Percentiles rank a stretch among this genome's conserved stretches.
phyloP scores from a whole-genome alignment of 257 asterid genomes.

The Solanum etuberosum region DNA sequence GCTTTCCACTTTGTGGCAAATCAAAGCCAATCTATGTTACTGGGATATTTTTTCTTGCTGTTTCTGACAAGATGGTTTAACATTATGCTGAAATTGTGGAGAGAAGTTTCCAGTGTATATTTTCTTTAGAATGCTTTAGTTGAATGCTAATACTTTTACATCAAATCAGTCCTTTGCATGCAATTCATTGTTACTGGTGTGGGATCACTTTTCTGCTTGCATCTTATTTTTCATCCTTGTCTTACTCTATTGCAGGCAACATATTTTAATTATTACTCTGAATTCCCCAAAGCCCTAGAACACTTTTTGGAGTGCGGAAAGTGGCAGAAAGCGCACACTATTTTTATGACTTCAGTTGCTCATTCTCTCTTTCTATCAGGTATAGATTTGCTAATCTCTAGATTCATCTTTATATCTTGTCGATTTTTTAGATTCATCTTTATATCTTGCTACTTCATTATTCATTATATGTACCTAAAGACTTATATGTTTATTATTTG shows the following conservation, averaged over 20 bases:
- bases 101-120: not conserved
- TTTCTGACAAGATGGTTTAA: not conserved
- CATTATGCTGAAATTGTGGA: not conserved
- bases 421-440: not conserved
- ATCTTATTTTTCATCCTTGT: constrained; percentile 15
- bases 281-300: constrained; percentile 63
- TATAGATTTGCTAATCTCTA: constrained; percentile 1
- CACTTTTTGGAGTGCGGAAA: constrained; percentile 75
- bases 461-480: not conserved
- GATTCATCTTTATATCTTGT: not conserved
- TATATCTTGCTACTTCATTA: not conserved
- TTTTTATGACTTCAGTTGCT: constrained; percentile 74
- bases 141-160: not conserved
- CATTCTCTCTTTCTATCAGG: constrained; percentile 81
- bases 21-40: constrained; percentile 1
- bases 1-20: not conserved
- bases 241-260: constrained; percentile 56
- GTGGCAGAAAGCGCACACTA: constrained; percentile 92
- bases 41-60: not conserved
- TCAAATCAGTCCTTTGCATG: not conserved
- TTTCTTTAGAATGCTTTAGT: not conserved
- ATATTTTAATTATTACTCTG: constrained; percentile 58
- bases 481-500: not conserved
- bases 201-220: not conserved
- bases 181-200: not conserved